Conservation (phyloP, 1,284 basidiomycete species). For the Ceratobasidium sp. region DNA sequence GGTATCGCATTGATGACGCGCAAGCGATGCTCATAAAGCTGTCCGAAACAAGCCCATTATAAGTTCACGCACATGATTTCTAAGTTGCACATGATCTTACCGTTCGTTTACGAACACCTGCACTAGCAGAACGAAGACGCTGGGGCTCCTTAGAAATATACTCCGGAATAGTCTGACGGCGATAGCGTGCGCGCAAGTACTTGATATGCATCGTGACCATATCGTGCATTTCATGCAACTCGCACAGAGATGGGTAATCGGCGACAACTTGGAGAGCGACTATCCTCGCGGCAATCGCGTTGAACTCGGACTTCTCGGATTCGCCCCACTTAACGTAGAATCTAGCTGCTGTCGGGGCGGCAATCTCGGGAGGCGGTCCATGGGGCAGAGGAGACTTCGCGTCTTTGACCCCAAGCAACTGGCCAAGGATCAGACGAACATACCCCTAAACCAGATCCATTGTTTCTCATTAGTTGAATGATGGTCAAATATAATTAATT, state of each 20-base stretch:
- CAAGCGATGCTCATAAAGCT: neutral
- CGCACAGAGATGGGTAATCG: neutral
- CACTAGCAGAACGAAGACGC: neutral
- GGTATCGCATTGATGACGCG: slow-evolving; percentile 3
- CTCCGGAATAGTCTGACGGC: neutral
- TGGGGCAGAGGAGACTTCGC: neutral
- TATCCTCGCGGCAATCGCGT: neutral
- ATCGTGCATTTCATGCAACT: neutral
- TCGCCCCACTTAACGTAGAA: slow-evolving; percentile 12
- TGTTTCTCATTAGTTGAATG: neutral
- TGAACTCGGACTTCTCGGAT: slow-evolving; percentile 9
- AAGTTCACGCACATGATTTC: neutral
- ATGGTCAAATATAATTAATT: neutral
- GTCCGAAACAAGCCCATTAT: neutral
- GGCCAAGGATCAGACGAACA: neutral
- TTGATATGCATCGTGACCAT: neutral
- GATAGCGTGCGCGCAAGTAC: slow-evolving; percentile 1
- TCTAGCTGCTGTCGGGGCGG: neutral
- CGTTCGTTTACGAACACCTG: neutral
- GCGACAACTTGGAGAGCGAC: neutral
- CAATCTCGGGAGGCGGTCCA: neutral
- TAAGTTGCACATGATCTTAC: neutral
- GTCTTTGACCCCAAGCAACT: neutral
- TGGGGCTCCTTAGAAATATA: neutral
- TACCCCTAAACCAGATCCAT: neutral